phyloP scores from a whole-genome alignment of 2,329 filamentous ascomycete species.

The Fusarium sterilihyphosum region DNA sequence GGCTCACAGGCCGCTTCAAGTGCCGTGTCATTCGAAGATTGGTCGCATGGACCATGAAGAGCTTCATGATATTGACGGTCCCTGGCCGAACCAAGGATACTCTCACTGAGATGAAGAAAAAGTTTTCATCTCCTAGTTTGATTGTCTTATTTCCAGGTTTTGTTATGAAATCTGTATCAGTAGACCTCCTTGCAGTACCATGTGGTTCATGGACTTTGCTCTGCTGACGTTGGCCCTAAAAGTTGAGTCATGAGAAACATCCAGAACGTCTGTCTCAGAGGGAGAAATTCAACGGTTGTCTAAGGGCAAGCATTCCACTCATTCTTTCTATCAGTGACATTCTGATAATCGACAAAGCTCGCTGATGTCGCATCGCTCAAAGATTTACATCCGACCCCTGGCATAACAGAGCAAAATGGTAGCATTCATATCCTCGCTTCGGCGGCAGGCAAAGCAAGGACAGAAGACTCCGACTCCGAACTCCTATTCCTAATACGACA shows the following conservation, averaged over 20 bases:
- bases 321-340: conserved; percentile 13
- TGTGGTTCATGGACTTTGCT: conserved; percentile 19
- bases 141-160: conserved; percentile 11
- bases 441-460: conserved; percentile 25
- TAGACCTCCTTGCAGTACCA: conserved; percentile 7
- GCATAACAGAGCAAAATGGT: conserved; percentile 24
- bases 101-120: conserved; percentile 1
- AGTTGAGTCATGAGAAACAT: conserved; percentile 29
- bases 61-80: conserved; percentile 15
- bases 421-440: conserved; percentile 27
- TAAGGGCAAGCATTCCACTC: conserved; percentile 1
- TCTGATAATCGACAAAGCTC: conserved; percentile 22
- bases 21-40: conserved; percentile 41
- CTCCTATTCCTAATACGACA: not conserved
- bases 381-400: conserved; percentile 23
- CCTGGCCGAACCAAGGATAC: conserved; percentile 14
- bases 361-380: conserved; percentile 15
- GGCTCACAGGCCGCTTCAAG: conserved; percentile 27
- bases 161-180: not conserved
- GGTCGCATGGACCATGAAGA: conserved; percentile 22
- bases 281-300: conserved; percentile 5
- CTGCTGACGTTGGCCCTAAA: conserved; percentile 23
- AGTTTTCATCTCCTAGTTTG: conserved; percentile 6
- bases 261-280: conserved; percentile 19
- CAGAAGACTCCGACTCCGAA: not conserved